Evolutionary conservation across 1,139 yeast species (phyloP).

Genomic region (Hyphopichia pseudoburtonii): DNA sequence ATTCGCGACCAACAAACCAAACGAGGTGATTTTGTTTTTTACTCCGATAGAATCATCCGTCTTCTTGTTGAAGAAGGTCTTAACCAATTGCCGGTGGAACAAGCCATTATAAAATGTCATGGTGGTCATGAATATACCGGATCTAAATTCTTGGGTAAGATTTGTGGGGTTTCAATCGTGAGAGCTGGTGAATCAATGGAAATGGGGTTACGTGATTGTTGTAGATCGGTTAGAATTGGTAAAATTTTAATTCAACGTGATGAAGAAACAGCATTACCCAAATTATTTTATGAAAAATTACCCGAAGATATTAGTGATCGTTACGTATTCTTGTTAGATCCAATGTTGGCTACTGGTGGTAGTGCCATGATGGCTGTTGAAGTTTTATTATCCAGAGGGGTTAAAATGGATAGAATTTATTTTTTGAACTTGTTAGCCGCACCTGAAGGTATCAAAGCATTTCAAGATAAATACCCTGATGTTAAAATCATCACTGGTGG

Average conservation of each 20-base stretch:
- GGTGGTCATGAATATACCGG: conserved; percentile 75
- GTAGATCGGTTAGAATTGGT: conserved; percentile 93
- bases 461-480: conserved; percentile 75
- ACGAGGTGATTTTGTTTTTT: conserved; percentile 91
- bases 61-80: conserved; percentile 92
- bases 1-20: conserved; percentile 78
- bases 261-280: conserved; percentile 79
- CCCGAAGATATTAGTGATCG: conserved; percentile 89
- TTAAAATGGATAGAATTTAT: conserved; percentile 78
- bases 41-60: conserved; percentile 91
- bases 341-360: conserved; percentile 98
- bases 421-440: conserved; percentile 90
- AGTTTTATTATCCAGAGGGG: conserved; percentile 83
- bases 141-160: conserved; percentile 82
- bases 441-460: conserved; percentile 86
- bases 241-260: conserved; percentile 95
- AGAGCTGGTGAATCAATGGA: conserved; percentile 99
- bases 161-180: conserved; percentile 96
- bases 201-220: conserved; percentile 92
- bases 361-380: conserved; percentile 97
- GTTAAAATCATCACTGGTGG: conserved; percentile 92
- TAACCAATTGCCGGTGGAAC: conserved; percentile 84
- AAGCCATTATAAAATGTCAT: conserved; percentile 68
- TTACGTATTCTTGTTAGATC: conserved; percentile 87
- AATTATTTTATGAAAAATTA: conserved; percentile 83